These are phyloP conservation scores for Amylostereum areolatum DNA, from an alignment of 1,284 basidiomycete genomes.

Conservation along the genomic window DNA sequence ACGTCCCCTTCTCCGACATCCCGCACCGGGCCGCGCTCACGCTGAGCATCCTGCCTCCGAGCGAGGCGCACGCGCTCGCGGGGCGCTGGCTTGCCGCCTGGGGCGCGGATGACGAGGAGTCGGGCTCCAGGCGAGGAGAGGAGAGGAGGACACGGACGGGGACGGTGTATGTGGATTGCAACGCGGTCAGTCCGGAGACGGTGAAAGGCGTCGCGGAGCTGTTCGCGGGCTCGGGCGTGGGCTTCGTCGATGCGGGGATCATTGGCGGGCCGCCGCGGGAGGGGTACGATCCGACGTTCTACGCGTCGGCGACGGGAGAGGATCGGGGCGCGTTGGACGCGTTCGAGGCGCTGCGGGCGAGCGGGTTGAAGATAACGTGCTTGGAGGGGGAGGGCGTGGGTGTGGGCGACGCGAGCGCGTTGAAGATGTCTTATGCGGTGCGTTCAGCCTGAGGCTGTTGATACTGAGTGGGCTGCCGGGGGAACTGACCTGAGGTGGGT, in stretches of 20 bases:
- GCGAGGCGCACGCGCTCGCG: slow-evolving; percentile 45
- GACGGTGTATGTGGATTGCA: slow-evolving; percentile 51
- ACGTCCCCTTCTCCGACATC: slow-evolving; percentile 40
- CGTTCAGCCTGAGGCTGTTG: slow-evolving; percentile 13
- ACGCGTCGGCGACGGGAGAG: slow-evolving; percentile 37
- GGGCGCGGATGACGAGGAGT: not conserved
- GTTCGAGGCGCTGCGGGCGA: slow-evolving; percentile 35
- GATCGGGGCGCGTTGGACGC: slow-evolving; percentile 32
- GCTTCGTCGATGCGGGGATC: slow-evolving; percentile 54
- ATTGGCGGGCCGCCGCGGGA: slow-evolving; percentile 49
- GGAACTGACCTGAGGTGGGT: not conserved
- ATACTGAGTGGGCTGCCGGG: not conserved
- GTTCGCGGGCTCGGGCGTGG: slow-evolving; percentile 33
- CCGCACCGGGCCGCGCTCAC: slow-evolving; percentile 37
- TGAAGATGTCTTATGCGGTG: slow-evolving; percentile 63
- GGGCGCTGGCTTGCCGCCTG: slow-evolving; percentile 30
- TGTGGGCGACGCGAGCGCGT: slow-evolving; percentile 52
- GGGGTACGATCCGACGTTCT: slow-evolving; percentile 47
- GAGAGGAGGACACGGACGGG: slow-evolving; percentile 7
- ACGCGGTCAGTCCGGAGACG: slow-evolving; percentile 49
- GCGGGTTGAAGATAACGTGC: slow-evolving; percentile 40
- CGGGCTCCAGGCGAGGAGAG: slow-evolving; percentile 11
- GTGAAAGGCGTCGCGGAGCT: slow-evolving; percentile 40
- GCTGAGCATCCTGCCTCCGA: slow-evolving; percentile 53
- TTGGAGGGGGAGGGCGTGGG: slow-evolving; percentile 41